A percentile compares a stretch with the other conserved stretches of the same genome.
Conservation (phyloP, 2,329 filamentous ascomycete genomes). For the Hymenoscyphus fructigenus region DNA sequence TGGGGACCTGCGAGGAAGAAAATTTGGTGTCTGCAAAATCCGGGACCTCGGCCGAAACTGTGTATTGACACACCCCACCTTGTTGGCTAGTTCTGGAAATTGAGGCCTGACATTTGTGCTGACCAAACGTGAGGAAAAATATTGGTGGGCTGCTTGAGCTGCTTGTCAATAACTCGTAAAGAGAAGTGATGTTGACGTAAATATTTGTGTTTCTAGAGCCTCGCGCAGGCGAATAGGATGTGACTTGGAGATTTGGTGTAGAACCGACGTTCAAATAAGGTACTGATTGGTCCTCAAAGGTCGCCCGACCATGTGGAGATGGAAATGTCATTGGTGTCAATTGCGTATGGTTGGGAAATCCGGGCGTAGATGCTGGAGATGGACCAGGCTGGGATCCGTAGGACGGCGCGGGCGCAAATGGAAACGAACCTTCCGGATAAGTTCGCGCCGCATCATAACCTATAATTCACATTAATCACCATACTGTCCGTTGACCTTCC, state of each 20-base stretch:
- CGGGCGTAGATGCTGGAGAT: constrained; percentile 36
- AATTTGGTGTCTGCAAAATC: constrained; percentile 57
- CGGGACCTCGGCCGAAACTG: constrained; percentile 71
- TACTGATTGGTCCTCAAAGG: constrained; percentile 62
- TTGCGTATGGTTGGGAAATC: constrained; percentile 31
- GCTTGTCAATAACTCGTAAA: constrained; percentile 69
- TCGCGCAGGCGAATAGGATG: constrained; percentile 67
- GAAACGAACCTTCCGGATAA: constrained; percentile 43
- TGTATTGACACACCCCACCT: constrained; percentile 65
- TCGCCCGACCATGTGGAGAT: constrained; percentile 47
- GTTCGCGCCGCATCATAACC: constrained; percentile 35
- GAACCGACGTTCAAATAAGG: constrained; percentile 65
- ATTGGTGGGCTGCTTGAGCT: constrained; percentile 51
- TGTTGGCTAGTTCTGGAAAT: constrained; percentile 62
- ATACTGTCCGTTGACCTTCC: background rate
- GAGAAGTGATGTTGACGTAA: constrained; percentile 70
- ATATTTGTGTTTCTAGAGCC: constrained; percentile 71
- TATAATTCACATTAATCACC: constrained; percentile 16
- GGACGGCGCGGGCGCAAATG: constrained; percentile 46
- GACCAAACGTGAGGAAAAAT: constrained; percentile 74
- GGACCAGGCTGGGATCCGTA: constrained; percentile 49
- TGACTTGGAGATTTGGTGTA: constrained; percentile 61
- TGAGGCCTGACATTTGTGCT: constrained; percentile 67
- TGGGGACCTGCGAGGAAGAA: constrained; percentile 53
- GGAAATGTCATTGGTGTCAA: constrained; percentile 39